phyloP scores from a whole-genome alignment of 495 filamentous ascomycete species.

The Neurospora cerealis region DNA sequence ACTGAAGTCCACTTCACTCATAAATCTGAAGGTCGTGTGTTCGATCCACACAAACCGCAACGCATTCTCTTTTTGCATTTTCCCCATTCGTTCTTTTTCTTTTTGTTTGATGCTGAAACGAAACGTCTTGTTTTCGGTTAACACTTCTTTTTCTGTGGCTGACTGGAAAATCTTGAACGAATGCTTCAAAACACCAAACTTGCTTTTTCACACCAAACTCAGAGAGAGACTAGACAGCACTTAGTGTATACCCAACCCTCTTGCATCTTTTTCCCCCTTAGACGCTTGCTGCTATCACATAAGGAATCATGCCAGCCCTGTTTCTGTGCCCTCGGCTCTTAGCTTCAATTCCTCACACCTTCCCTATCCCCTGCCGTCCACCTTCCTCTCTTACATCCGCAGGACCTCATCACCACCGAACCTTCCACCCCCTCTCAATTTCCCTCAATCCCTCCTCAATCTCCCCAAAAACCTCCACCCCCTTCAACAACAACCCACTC shows the following conservation, averaged over 20 bases:
- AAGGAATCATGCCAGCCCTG: neutral
- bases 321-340: neutral
- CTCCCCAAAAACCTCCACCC: conserved; percentile 48
- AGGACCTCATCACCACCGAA: conserved; percentile 1
- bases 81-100: neutral
- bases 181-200: neutral
- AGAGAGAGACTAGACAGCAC: neutral
- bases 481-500: conserved; percentile 52
- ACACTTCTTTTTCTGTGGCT: neutral
- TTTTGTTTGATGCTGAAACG: neutral
- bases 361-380: neutral
- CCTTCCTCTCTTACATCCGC: neutral
- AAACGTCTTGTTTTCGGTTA: neutral
- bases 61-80: neutral
- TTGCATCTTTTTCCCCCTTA: neutral
- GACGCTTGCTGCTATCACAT: neutral
- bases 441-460: conserved; percentile 27
- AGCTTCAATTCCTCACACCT: neutral
- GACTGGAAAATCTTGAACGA: neutral
- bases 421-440: neutral
- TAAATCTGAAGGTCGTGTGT: neutral
- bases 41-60: neutral
- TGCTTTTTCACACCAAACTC: neutral
- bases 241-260: neutral
- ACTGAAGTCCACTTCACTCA: no score